Conservation (phyloP, 306 rosid genomes). For the Quercus dentata region DNA sequence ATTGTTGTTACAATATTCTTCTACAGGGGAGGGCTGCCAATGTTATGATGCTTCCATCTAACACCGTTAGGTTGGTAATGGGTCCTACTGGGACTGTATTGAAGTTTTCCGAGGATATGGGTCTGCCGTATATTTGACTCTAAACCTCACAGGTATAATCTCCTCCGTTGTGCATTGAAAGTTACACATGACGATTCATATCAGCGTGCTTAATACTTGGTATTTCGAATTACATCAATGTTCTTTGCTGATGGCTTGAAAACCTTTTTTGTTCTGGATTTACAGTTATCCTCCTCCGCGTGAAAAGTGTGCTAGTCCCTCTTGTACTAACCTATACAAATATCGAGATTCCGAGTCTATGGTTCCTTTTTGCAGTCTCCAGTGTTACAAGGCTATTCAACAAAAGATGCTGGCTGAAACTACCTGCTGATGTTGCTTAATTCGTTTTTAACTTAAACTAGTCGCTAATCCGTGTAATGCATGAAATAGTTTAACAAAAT, state of each 20-base stretch:
- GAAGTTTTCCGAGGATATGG: conserved; percentile 82
- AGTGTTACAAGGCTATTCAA: conserved; percentile 78
- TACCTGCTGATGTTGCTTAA: conserved; percentile 31
- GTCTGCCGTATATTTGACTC: conserved; percentile 65
- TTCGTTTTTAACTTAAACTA: background rate
- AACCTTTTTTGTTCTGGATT: conserved; percentile 3
- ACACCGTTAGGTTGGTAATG: conserved; percentile 66
- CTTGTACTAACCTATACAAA: conserved; percentile 72
- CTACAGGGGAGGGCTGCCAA: conserved; percentile 85
- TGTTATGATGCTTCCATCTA: conserved; percentile 56
- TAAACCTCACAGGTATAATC: conserved; percentile 37
- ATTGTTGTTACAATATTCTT: background rate
- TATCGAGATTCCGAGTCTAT: conserved; percentile 83
- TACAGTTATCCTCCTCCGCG: conserved; percentile 93
- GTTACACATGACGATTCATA: background rate
- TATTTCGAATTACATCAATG: conserved; percentile 2
- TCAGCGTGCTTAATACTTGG: conserved; percentile 1
- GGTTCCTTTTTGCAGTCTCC: conserved; percentile 91
- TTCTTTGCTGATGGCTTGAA: conserved; percentile 10
- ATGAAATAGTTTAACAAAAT: too few species aligned
- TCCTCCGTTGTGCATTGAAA: background rate
- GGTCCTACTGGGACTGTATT: conserved; percentile 70
- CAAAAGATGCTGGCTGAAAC: conserved; percentile 35
- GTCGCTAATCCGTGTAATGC: too few species aligned
- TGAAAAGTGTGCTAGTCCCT: conserved; percentile 79